Evolutionary conservation across 2,329 filamentous ascomycete genomes (phyloP), one percentile per base, ranked within the genome.

Genomic region (Paecilomyces fulvus): DNA sequence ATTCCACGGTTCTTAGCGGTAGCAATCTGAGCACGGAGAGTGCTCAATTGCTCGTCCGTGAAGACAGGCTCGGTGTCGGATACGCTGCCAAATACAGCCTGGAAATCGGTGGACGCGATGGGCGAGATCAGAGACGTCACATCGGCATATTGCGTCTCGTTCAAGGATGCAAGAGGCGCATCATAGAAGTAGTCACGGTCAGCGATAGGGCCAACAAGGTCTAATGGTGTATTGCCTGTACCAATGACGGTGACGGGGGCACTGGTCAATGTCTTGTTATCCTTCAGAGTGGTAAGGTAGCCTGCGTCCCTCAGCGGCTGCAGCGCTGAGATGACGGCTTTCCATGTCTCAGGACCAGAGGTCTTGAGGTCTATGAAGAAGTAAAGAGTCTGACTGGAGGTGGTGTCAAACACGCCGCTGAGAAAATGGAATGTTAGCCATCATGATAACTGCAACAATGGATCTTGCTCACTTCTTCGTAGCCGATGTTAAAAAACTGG

Each of bases 341-440:
- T 73, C 74, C 80, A 85, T 1, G 84, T 84, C 30, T 73, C 74
- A 0, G 70, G 63, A 5, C 82, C 82, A 33, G 77, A 70, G 0
- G 83, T 86, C 68, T 87, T 87, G 57, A 85, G 64, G 64, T 87
- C 84, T 57, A 87, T 79, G 69, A 84, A 85, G 51, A 87, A 75
- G 70, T 85, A 85, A 5, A 87, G 74, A 0, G 83, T 86, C 67
- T 86, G 83, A 5, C 67, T 73, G 1, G 72, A 65, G 31, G 65
- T 64, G 1, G 81, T 81, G 67, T 87, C 84, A 64, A 79, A 87
- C 12, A 87, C 81, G 31, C 84, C 84, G 64, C 72, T 74, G 51
- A 14, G 12, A 51, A 20, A 43, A 43, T 43, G 14, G n/a, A 43
- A 17, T 43, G 37, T 43, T 17, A 43, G 9, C 5, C 8, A 43